phyloP scores from a whole-genome alignment of 306 rosid genomes.

The Quercus berberidifolia region DNA sequence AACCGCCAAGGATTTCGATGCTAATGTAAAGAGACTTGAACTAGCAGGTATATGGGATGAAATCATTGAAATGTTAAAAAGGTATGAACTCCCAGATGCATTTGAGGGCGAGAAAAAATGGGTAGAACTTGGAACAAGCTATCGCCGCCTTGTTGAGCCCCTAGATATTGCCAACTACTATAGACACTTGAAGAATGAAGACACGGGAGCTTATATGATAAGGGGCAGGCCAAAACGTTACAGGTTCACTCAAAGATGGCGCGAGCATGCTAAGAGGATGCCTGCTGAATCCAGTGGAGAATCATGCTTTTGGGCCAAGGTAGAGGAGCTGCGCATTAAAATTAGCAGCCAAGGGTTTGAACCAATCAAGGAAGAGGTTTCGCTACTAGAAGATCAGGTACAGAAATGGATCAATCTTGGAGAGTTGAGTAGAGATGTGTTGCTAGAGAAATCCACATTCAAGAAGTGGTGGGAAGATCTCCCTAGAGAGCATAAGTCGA shows the following conservation, averaged over 20 bases:
- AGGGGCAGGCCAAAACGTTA: too few relatives aligned
- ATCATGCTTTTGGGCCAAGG: too few relatives aligned
- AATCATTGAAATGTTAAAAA: slow-evolving; percentile 9
- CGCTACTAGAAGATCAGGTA: not conserved
- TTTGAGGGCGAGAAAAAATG: not conserved
- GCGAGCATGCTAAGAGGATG: too few relatives aligned
- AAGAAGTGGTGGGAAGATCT: slow-evolving; percentile 33
- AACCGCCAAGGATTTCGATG: too few relatives aligned
- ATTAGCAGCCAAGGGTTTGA: not conserved
- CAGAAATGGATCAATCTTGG: not conserved
- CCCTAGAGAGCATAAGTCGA: not conserved
- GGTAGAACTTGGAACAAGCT: slow-evolving; percentile 20
- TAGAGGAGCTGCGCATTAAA: too few relatives aligned
- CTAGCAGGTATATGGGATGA: slow-evolving; percentile 52
- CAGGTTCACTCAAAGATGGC: too few relatives aligned
- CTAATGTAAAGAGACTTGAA: too few relatives aligned
- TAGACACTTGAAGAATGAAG: too few relatives aligned
- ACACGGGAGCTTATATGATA: too few relatives aligned
- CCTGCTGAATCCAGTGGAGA: too few relatives aligned
- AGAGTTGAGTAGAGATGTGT: slow-evolving; percentile 14
- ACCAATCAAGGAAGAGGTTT: not conserved
- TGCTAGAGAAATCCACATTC: slow-evolving; percentile 28
- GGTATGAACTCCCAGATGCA: not conserved
- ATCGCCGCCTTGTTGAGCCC: too few relatives aligned
- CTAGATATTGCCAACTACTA: too few relatives aligned